A percentile compares a stretch with the other conserved stretches of the same genome.
These are phyloP conservation scores for Arctium lappa DNA, from an alignment of 129 eudicot genomes.

Conservation along the genomic window DNA sequence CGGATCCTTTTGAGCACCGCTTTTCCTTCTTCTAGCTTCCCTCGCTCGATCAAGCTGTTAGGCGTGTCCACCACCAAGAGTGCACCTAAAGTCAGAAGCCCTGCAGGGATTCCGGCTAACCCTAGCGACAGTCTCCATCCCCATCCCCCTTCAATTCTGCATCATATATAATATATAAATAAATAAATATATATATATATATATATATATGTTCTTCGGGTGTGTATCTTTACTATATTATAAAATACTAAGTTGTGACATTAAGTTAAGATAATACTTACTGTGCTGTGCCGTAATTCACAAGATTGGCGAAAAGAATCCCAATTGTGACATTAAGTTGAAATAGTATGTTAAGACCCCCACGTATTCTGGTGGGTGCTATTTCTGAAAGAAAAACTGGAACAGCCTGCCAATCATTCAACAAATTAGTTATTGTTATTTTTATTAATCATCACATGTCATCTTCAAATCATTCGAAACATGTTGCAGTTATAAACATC, in stretches of 20 bases:
- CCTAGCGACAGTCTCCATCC: constrained; percentile 96
- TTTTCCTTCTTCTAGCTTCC: constrained; percentile 84
- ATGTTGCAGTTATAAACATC: not conserved
- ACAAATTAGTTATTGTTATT: not conserved
- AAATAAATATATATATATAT: not conserved
- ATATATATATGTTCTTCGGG: too few relatives aligned
- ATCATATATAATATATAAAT: not conserved
- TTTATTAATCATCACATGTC: not conserved
- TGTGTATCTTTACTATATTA: not conserved
- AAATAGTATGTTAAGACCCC: constrained; percentile 85
- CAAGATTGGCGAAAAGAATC: constrained; percentile 86
- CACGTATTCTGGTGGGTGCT: constrained; percentile 93
- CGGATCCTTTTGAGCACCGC: constrained; percentile 69
- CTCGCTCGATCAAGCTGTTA: constrained; percentile 88
- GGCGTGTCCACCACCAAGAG: constrained; percentile 85
- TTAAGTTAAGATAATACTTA: constrained; percentile 23
- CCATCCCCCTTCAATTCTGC: constrained; percentile 79
- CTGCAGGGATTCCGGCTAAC: constrained; percentile 87
- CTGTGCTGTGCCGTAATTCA: constrained; percentile 82
- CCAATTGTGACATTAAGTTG: constrained; percentile 93
- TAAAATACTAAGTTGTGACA: not conserved
- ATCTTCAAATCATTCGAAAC: not conserved
- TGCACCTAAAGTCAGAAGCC: constrained; percentile 68
- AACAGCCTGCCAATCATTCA: constrained; percentile 60
- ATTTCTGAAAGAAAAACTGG: constrained; percentile 92